A percentile compares a stretch with the other conserved stretches of the same genome.
Conservation (phyloP, 2,329 filamentous ascomycete species). For the Alternaria tenuissima region DNA sequence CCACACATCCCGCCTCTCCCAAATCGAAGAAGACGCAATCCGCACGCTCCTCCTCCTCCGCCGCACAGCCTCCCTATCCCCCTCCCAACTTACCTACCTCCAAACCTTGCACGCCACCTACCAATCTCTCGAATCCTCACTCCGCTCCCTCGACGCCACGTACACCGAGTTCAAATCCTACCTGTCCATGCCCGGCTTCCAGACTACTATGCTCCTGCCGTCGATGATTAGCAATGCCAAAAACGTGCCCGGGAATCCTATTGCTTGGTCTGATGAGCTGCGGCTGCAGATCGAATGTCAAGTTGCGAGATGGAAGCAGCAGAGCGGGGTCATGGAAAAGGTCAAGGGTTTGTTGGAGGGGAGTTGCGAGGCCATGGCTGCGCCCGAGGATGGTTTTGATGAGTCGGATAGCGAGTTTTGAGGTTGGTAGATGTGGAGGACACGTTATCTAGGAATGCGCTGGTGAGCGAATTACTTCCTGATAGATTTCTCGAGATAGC, state of each 20-base stretch:
- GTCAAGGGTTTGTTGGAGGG: constrained; percentile 25
- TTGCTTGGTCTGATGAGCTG: constrained; percentile 36
- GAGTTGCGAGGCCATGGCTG: constrained; percentile 29
- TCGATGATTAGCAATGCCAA: constrained; percentile 1
- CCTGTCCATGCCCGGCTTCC: constrained; percentile 17
- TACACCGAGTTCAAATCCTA: constrained; percentile 27
- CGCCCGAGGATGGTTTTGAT: constrained; percentile 42
- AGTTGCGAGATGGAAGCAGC: constrained; percentile 35
- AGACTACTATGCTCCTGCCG: constrained; percentile 6
- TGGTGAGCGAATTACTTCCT: too few relatives aligned
- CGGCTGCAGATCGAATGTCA: constrained; percentile 19
- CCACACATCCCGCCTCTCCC: constrained; percentile 16
- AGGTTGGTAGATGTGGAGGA: too few relatives aligned
- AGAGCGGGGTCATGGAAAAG: constrained; percentile 27
- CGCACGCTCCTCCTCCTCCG: constrained; percentile 32
- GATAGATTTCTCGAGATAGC: too few relatives aligned
- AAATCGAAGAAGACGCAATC: constrained; percentile 31
- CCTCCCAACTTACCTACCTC: constrained; percentile 25
- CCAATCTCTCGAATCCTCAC: constrained; percentile 23
- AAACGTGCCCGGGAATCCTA: constrained; percentile 25
- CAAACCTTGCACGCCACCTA: constrained; percentile 29
- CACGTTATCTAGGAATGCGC: too few relatives aligned
- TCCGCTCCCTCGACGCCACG: constrained; percentile 12
- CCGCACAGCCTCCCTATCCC: constrained; percentile 30
- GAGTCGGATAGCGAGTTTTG: too few relatives aligned